These are phyloP conservation scores for Penicillium egyptiacum DNA, from an alignment of 495 filamentous ascomycete species.

Conservation along the genomic window DNA sequence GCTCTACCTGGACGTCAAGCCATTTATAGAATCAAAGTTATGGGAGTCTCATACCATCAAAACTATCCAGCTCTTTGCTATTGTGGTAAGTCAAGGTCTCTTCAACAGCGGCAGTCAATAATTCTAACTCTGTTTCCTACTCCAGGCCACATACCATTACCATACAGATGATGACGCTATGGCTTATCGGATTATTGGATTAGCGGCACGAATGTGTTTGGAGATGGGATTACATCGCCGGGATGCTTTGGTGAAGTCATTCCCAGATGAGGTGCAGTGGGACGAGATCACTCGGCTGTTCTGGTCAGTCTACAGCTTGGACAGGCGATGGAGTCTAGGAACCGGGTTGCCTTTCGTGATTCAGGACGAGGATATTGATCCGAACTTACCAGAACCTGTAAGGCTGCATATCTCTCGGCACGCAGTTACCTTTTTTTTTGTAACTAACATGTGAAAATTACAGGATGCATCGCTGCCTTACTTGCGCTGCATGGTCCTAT, in stretches of 20 bases:
- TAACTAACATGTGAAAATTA: not conserved
- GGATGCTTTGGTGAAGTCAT: constrained; percentile 66
- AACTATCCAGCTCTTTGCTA: constrained; percentile 68
- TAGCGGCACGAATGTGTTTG: constrained; percentile 71
- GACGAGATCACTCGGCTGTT: constrained; percentile 64
- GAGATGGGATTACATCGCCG: constrained; percentile 78
- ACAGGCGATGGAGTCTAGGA: constrained; percentile 78
- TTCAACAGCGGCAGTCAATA: not conserved
- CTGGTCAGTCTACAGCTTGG: constrained; percentile 78
- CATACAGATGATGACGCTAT: constrained; percentile 77
- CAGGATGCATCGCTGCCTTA: constrained; percentile 68
- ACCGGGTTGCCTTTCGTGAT: constrained; percentile 79
- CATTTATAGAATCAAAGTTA: constrained; percentile 65
- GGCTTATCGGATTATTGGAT: constrained; percentile 76
- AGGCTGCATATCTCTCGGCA: constrained; percentile 26
- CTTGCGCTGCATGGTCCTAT: constrained; percentile 73
- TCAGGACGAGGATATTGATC: constrained; percentile 82
- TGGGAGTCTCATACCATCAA: constrained; percentile 65
- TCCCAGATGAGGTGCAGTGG: constrained; percentile 60
- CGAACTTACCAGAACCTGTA: constrained; percentile 73
- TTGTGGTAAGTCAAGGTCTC: constrained; percentile 55
- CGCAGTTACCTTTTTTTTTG: not conserved
- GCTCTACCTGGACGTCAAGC: constrained; percentile 69
- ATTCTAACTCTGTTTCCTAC: constrained; percentile 6
- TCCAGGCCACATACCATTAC: constrained; percentile 79